Conservation (phyloP, 2,329 filamentous ascomycete genomes). For the Colletotrichum simmondsii region DNA sequence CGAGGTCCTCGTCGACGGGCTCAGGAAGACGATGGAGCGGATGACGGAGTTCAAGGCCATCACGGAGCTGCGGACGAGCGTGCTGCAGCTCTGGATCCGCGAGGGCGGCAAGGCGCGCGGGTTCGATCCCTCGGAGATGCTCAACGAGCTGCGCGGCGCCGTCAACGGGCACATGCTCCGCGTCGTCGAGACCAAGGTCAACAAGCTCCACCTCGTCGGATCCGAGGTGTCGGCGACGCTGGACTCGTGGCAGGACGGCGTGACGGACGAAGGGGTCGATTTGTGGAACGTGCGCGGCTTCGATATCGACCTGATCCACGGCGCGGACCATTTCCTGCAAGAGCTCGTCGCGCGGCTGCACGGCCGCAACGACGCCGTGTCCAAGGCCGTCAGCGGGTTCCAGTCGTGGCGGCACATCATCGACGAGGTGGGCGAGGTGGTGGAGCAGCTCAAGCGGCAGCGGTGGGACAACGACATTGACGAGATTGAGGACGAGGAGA, state of each 20-base stretch:
- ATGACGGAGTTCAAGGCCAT: conserved; percentile 76
- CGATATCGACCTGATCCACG: conserved; percentile 72
- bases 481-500: conserved; percentile 79
- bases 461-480: conserved; percentile 82
- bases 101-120: conserved; percentile 73
- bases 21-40: conserved; percentile 67
- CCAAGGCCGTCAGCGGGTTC: conserved; percentile 71
- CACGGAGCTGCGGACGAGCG: conserved; percentile 74
- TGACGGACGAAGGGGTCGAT: conserved; percentile 60
- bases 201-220: conserved; percentile 73
- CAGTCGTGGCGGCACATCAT: conserved; percentile 79
- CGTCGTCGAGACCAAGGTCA: conserved; percentile 72
- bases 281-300: conserved; percentile 77
- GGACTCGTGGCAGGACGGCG: conserved; percentile 66
- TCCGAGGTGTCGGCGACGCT: conserved; percentile 72
- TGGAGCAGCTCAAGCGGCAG: conserved; percentile 73
- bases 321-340: conserved; percentile 75
- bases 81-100: conserved; percentile 81
- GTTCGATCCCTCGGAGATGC: conserved; percentile 74
- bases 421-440: conserved; percentile 71
- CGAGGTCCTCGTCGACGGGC: conserved; percentile 68
- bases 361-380: conserved; percentile 76
- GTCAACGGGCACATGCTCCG: conserved; percentile 76
- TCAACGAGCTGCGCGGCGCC: conserved; percentile 73
- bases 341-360: conserved; percentile 76